Percentiles rank a stretch among this genome's conserved stretches.
These are phyloP conservation scores for Selenicereus undatus DNA, from an alignment of 148 eudicot species.

Conservation along the genomic window DNA sequence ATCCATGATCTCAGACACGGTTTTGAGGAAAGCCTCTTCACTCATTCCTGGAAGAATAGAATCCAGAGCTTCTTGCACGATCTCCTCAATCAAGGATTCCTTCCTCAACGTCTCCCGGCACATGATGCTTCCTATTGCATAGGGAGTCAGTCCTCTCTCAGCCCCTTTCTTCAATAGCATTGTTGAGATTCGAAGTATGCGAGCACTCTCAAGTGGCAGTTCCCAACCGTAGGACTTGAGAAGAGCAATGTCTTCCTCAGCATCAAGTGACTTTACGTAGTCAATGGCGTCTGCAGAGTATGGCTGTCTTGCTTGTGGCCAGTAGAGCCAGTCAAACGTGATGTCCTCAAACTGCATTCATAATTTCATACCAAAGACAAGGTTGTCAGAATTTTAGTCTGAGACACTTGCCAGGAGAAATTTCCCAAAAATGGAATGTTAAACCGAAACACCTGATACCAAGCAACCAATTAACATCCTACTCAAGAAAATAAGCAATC, in stretches of 20 bases:
- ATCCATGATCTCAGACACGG: constrained; percentile 60
- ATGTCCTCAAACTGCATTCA: constrained; percentile 69
- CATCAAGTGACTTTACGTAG: constrained; percentile 68
- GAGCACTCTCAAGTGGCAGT: constrained; percentile 53
- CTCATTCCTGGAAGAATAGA: constrained; percentile 50
- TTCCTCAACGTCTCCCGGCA: constrained; percentile 55
- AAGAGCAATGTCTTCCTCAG: constrained; percentile 70
- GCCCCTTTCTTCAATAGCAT: constrained; percentile 78
- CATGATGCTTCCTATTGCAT: constrained; percentile 70
- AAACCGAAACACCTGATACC: too few species aligned
- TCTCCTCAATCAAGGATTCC: constrained; percentile 61
- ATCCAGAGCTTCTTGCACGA: constrained; percentile 58
- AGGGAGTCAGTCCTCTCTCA: constrained; percentile 59
- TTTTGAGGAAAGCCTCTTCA: constrained; percentile 56
- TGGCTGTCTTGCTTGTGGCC: constrained; percentile 75
- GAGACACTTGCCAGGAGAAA: too few species aligned
- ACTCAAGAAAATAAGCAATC: too few species aligned
- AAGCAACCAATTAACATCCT: too few species aligned
- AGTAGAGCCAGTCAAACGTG: constrained; percentile 84
- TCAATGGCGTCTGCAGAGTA: constrained; percentile 46
- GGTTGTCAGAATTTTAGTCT: not conserved
- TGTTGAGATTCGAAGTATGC: constrained; percentile 60
- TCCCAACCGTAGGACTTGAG: constrained; percentile 73
- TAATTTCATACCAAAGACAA: constrained; percentile 5
- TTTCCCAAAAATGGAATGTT: too few species aligned